Base-by-base conservation (phyloP, 768 basidiomycete genomes). In the Pluteus cervinus region DNA sequence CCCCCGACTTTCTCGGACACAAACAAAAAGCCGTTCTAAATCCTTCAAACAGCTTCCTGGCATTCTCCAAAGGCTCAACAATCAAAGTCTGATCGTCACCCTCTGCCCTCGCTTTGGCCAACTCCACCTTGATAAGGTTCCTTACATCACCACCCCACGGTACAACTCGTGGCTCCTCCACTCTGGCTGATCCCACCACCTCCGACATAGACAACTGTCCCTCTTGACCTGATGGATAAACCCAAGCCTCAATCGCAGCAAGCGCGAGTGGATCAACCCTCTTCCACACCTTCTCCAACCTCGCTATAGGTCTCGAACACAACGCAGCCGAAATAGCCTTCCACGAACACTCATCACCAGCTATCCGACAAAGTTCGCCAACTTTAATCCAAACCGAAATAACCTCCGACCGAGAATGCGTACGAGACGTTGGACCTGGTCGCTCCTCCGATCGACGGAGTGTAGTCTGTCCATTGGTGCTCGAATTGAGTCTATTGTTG, bases 321-420 rank as follows among this genome's bases (percentile, higher is more conserved):
- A 90, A 54, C 5, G 81, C 88, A 9, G 70, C 65, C n/a, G 57
- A 58, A 36, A 90, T 81, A 2, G 86, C 86, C 28, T 65, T 71
- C 84, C 83, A 91, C 10, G 85, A 76, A 42, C 79, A 83, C 50
- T 85, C 83, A 46, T 91, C 87, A 0, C 88, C 88, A 2, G 66
- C 64, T n/a, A 63, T 51, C 7, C 87, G 69, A 43, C 83, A 83
- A 18, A 81, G 55, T 50, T 91, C 88, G 1, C 78, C 88, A 2
- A 89, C 66, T 28, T 71, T 68, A 7, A 73, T 73, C 88, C 88
- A 91, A 0, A 73, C 68, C 0, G 76, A 71, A 29, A 91, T 76
- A 7, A 85, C 69, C 42, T 83, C 83, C 3, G 81, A 81, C 17
- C 87, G 70, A 4, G 79, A 71, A 52, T 86, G 82, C 3, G 81